Evolutionary conservation across 441 rosid species (phyloP).

Genomic region (Pelargonium cotyledonis): DNA sequence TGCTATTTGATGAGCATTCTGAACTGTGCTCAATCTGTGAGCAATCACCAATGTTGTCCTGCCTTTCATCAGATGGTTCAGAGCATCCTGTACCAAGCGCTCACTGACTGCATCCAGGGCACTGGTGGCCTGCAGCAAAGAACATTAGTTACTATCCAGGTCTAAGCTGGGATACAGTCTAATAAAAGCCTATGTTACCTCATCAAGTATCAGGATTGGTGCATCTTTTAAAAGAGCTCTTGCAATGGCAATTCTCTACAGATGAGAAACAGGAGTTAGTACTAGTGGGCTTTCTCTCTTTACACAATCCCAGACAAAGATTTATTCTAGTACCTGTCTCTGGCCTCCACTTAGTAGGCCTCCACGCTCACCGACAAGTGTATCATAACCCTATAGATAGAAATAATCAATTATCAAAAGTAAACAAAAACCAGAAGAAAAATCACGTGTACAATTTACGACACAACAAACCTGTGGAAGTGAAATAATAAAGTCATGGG

Average conservation of each 20-base stretch:
- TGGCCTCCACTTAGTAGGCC: constrained; percentile 95
- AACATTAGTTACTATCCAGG: constrained; percentile 7
- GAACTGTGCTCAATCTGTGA: constrained; percentile 88
- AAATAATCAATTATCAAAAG: constrained; percentile 20
- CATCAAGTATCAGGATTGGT: constrained; percentile 76
- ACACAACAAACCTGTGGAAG: constrained; percentile 64
- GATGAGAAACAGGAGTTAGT: constrained; percentile 16
- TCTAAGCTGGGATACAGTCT: background rate
- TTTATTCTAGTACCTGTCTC: constrained; percentile 54
- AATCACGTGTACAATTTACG: constrained; percentile 7
- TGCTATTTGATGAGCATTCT: constrained; percentile 81
- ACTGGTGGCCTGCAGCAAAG: constrained; percentile 66
- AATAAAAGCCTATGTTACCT: constrained; percentile 36
- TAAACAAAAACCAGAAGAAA: constrained; percentile 7
- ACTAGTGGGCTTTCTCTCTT: constrained; percentile 14
- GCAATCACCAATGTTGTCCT: constrained; percentile 86
- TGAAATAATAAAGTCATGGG: constrained; percentile 86
- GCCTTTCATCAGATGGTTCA: constrained; percentile 77
- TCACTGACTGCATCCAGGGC: constrained; percentile 87
- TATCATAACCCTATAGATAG: constrained; percentile 75
- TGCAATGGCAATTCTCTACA: constrained; percentile 87
- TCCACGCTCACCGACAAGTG: constrained; percentile 87
- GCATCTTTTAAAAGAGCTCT: constrained; percentile 83
- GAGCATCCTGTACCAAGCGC: constrained; percentile 77
- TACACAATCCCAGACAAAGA: constrained; percentile 9